phyloP scores from a whole-genome alignment of 306 rosid genomes.

The Inga laurina region DNA sequence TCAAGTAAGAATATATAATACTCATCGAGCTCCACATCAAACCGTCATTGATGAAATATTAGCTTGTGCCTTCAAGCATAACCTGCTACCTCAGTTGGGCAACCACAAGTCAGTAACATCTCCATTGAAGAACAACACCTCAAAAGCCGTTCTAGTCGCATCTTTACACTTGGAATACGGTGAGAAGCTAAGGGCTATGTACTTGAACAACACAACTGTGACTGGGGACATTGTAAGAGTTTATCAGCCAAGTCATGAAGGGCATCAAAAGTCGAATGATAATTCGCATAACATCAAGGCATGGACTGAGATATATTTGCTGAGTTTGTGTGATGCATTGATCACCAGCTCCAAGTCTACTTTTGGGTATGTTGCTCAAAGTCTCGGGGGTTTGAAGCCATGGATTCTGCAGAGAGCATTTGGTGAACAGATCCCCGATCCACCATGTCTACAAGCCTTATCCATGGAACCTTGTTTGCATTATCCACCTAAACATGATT shows the following conservation, averaged over 20 bases:
- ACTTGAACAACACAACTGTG: constrained; percentile 46
- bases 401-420: constrained; percentile 72
- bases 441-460: constrained; percentile 64
- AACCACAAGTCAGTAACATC: constrained; percentile 25
- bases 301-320: constrained; percentile 70
- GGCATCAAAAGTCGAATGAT: constrained; percentile 60
- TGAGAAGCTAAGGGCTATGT: constrained; percentile 58
- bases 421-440: constrained; percentile 53
- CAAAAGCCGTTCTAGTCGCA: constrained; percentile 68
- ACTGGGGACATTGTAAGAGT: constrained; percentile 54
- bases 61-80: constrained; percentile 59
- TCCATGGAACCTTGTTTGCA: constrained; percentile 88
- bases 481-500: constrained; percentile 72
- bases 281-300: constrained; percentile 70
- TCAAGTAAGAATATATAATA: constrained; percentile 50
- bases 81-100: constrained; percentile 55
- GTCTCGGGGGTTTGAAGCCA: constrained; percentile 81
- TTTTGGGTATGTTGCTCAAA: constrained; percentile 80
- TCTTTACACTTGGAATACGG: constrained; percentile 65
- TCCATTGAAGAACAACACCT: constrained; percentile 38
- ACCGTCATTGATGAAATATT: constrained; percentile 63
- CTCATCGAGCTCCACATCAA: constrained; percentile 44
- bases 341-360: constrained; percentile 80
- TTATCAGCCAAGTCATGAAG: constrained; percentile 82
- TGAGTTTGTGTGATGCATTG: constrained; percentile 71